A percentile compares a stretch with the other conserved stretches of the same genome.
phyloP scores from a whole-genome alignment of 148 eudicot species.

The Vaccinium myrtillus region DNA sequence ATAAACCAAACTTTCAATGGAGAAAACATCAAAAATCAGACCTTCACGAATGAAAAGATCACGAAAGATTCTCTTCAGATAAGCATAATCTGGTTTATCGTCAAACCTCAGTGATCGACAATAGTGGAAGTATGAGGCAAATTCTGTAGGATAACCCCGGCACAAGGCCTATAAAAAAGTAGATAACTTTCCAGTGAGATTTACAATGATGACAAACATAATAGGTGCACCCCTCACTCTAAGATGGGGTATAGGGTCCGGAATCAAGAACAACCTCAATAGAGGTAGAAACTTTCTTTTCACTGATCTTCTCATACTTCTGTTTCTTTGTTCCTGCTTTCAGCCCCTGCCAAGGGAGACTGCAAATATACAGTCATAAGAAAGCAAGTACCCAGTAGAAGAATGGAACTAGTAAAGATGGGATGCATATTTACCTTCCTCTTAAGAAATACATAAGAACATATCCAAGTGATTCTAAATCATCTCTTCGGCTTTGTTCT shows the following conservation, averaged over 20 bases:
- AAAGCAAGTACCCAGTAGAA: conserved; percentile 16
- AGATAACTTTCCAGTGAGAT: neutral
- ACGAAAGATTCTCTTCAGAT: conserved; percentile 84
- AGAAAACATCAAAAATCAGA: conserved; percentile 16
- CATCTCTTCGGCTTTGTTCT: conserved; percentile 95
- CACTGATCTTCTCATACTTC: conserved; percentile 85
- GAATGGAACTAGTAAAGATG: conserved; percentile 1
- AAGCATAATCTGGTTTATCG: conserved; percentile 92
- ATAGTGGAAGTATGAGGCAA: conserved; percentile 88
- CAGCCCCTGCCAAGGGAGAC: conserved; percentile 96
- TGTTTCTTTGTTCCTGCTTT: conserved; percentile 90
- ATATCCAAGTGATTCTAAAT: conserved; percentile 83
- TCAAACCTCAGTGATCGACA: conserved; percentile 88
- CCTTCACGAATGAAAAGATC: conserved; percentile 95
- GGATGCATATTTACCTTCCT: conserved; percentile 56
- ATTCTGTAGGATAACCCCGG: conserved; percentile 86
- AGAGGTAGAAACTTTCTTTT: conserved; percentile 82
- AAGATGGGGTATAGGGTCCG: neutral
- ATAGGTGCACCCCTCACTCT: neutral
- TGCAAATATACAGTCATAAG: conserved; percentile 29
- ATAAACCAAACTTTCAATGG: neutral
- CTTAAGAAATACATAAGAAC: conserved; percentile 85
- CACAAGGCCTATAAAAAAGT: conserved; percentile 60
- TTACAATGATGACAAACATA: conserved; percentile 3
- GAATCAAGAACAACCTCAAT: conserved; percentile 55